Evolutionary conservation across 768 basidiomycete species (phyloP).

Genomic region (Cubamyces lactineus): DNA sequence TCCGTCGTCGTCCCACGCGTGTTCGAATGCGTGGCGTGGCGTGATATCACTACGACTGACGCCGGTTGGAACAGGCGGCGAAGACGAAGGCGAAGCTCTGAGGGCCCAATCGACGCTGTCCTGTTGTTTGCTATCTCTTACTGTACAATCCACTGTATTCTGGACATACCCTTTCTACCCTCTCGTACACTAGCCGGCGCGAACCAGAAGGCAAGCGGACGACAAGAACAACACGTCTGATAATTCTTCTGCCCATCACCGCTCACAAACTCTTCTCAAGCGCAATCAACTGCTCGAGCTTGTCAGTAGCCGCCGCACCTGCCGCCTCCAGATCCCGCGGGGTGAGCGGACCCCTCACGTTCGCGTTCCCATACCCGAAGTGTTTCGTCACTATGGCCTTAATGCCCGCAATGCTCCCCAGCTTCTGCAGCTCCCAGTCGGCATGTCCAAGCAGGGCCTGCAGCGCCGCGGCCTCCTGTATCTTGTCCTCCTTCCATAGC

Average conservation of each 20-base stretch:
- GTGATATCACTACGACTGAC: not conserved
- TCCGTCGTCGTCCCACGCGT: not conserved
- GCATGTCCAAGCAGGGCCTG: slow-evolving; percentile 66
- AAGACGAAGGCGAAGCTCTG: slow-evolving; percentile 30
- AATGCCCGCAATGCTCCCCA: slow-evolving; percentile 70
- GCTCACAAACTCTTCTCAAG: slow-evolving; percentile 35
- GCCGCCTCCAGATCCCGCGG: slow-evolving; percentile 25
- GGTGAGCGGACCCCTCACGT: slow-evolving; percentile 34
- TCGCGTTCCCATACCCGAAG: slow-evolving; percentile 63
- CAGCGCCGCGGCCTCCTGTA: slow-evolving; percentile 60
- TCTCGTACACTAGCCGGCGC: not conserved
- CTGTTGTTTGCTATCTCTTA: slow-evolving; percentile 7
- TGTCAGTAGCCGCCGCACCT: slow-evolving; percentile 18
- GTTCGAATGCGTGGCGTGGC: not conserved
- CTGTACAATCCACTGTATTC: slow-evolving; percentile 17
- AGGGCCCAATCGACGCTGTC: not conserved
- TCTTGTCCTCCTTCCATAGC: slow-evolving; percentile 54
- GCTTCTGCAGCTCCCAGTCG: slow-evolving; percentile 64
- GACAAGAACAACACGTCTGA: too few relatives aligned
- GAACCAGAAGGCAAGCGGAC: not conserved
- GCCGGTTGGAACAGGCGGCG: slow-evolving; percentile 16
- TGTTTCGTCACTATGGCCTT: slow-evolving; percentile 64
- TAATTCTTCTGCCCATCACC: not conserved
- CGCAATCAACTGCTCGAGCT: slow-evolving; percentile 36
- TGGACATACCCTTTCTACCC: slow-evolving; percentile 11